Evolutionary conservation across 805 yeast genomes (phyloP).

Genomic region (Lipomyces kockii): DNA sequence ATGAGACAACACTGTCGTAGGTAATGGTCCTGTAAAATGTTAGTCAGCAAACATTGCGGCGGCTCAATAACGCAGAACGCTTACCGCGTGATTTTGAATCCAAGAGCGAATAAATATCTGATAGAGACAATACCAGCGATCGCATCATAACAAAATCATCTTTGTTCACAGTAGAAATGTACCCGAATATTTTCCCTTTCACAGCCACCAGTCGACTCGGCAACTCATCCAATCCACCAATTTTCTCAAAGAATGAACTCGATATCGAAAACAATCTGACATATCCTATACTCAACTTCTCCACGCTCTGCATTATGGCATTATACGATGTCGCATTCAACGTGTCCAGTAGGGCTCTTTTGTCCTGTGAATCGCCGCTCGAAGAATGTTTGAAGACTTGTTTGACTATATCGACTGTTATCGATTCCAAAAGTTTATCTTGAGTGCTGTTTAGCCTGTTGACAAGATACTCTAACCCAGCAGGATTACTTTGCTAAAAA

Average conservation of each 20-base stretch:
- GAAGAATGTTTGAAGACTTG: constrained; percentile 15
- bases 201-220: not conserved
- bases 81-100: not conserved
- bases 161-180: not conserved
- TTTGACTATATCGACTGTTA: constrained; percentile 10
- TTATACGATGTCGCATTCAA: constrained; percentile 10
- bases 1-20: not conserved
- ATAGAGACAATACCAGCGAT: constrained; percentile 4
- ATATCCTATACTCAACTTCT: not conserved
- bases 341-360: not conserved
- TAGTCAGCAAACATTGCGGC: not conserved
- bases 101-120: constrained; percentile 6
- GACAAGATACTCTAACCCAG: constrained; percentile 8
- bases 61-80: not conserved
- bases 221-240: not conserved
- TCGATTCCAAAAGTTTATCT: not conserved
- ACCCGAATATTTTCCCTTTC: not conserved
- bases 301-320: not conserved
- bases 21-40: not conserved
- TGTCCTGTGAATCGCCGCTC: constrained; percentile 10
- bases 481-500: constrained; percentile 22
- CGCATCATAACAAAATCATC: not conserved
- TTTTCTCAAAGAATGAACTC: not conserved
- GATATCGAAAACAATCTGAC: constrained; percentile 5
- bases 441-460: not conserved